phyloP scores from a whole-genome alignment of 441 rosid genomes.

The Jatropha multifida region DNA sequence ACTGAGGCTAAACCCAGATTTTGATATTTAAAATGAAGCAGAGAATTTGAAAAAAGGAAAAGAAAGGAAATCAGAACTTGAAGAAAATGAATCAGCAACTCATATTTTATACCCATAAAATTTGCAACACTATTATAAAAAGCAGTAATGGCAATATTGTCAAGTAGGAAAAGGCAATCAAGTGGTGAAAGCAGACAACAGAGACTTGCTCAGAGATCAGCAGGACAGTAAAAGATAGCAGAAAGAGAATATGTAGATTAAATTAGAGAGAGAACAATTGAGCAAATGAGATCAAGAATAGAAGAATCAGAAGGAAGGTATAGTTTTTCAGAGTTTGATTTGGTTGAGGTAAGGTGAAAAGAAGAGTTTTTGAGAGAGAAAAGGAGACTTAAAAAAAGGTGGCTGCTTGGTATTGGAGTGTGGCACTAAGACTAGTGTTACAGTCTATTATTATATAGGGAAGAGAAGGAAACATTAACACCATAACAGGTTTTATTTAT shows the following conservation, averaged over 20 bases:
- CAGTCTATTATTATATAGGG: neutral
- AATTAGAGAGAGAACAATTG: neutral
- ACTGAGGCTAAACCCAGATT: constrained; percentile 25
- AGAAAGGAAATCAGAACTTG: neutral
- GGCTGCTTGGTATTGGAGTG: constrained; percentile 24
- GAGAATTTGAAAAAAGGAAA: neutral
- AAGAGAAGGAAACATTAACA: too few species aligned
- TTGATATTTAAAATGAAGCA: constrained; percentile 11
- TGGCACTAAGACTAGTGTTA: neutral
- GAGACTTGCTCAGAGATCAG: constrained; percentile 27
- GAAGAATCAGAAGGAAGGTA: constrained; percentile 1
- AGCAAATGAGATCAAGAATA: neutral
- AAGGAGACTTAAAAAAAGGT: constrained; percentile 15
- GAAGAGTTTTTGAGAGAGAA: constrained; percentile 10
- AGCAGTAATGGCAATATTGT: too few species aligned
- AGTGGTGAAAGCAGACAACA: constrained; percentile 15
- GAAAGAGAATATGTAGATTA: constrained; percentile 21
- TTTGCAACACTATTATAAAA: too few species aligned
- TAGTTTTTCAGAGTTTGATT: constrained; percentile 1
- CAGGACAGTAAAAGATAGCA: constrained; percentile 28
- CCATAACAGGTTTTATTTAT: too few species aligned
- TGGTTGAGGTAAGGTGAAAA: constrained; percentile 16
- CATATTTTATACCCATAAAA: constrained; percentile 4
- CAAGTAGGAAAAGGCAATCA: constrained; percentile 6
- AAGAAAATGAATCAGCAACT: constrained; percentile 8